A percentile compares a stretch with the other conserved stretches of the same genome.
Evolutionary conservation across 768 basidiomycete species (phyloP).

Genomic region (Brasilioporus rufonigricans): DNA sequence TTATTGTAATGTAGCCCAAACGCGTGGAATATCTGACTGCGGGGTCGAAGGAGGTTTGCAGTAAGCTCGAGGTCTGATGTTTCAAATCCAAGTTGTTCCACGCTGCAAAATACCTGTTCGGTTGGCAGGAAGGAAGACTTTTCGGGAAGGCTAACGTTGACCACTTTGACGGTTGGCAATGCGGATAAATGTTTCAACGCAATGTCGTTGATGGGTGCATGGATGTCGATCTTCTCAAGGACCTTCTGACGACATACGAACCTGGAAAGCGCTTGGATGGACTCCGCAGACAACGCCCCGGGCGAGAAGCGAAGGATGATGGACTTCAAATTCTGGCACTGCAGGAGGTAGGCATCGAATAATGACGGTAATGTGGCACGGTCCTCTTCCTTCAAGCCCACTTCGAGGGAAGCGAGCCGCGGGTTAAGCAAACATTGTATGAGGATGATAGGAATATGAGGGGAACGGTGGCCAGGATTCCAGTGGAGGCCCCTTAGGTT

Average conservation of each 20-base stretch:
- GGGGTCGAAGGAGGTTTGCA: slow-evolving; percentile 7
- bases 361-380: slow-evolving; percentile 2
- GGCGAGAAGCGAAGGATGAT: not conserved
- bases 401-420: slow-evolving; percentile 1
- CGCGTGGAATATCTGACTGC: slow-evolving; percentile 3
- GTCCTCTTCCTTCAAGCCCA: not conserved
- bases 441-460: not conserved
- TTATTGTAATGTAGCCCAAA: not conserved
- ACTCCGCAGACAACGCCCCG: not conserved
- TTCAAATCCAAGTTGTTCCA: not conserved
- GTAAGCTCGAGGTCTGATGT: slow-evolving; percentile 6
- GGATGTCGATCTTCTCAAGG: not conserved
- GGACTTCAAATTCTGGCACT: slow-evolving; percentile 1
- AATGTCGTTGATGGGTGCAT: not conserved
- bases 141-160: not conserved
- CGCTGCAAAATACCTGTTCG: not conserved
- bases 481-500: slow-evolving; percentile 8
- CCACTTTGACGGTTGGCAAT: slow-evolving; percentile 5
- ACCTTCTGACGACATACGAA: not conserved
- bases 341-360: slow-evolving; percentile 5
- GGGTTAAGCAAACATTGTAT: slow-evolving; percentile 11
- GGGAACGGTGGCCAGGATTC: not conserved
- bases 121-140: not conserved
- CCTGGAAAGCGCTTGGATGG: slow-evolving; percentile 2
- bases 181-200: slow-evolving; percentile 6